Evolutionary conservation across 805 yeast genomes (phyloP), one percentile per base, ranked within the genome.

Genomic region (Cyberlindnera misumaiensis): DNA sequence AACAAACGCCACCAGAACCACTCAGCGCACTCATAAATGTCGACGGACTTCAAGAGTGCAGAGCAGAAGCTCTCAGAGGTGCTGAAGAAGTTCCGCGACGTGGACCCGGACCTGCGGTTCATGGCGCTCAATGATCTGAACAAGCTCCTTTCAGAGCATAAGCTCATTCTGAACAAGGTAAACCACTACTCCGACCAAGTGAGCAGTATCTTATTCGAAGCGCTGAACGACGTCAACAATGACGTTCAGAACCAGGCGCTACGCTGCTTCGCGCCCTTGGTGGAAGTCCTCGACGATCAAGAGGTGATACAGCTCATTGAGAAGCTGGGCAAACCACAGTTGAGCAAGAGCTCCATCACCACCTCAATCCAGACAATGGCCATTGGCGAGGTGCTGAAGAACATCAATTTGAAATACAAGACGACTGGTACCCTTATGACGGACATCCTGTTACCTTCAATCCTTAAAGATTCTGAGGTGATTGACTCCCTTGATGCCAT

Each of bases 91-190:
- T 73, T 79, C 11, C 64, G 64, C 30, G 84, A 80, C 47, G 80
- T 79, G 3, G 95, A 86, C 50, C 83, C 93, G 4, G 95, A 86
- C 54, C 63, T 83, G 47, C 65, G 95, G 55, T 86, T 78, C 62
- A 86, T 86, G 95, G 94, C 89, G 2, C 63, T 86, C 39, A 82
- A 74, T 48, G 95, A 86, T 52, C 67, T 84, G 49, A 75, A 72
- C 48, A 72, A 72, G 52, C 52, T 61, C 34, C 51, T 73, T 16
- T 50, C 41, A 35, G 60, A 49, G 42, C 58, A 45, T 43, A 44
- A 41, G 40, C 34, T 53, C 20, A 52, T 55, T 29, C 50, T 52
- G 40, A 47, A 47, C 51, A 51, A 55, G 43, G 49, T 48, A 40
- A 59, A 44, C 39, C 42, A 43, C 41, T 49, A 55, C 41, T 58